phyloP scores from a whole-genome alignment of 495 filamentous ascomycete genomes.

The Penicillium argentinense region DNA sequence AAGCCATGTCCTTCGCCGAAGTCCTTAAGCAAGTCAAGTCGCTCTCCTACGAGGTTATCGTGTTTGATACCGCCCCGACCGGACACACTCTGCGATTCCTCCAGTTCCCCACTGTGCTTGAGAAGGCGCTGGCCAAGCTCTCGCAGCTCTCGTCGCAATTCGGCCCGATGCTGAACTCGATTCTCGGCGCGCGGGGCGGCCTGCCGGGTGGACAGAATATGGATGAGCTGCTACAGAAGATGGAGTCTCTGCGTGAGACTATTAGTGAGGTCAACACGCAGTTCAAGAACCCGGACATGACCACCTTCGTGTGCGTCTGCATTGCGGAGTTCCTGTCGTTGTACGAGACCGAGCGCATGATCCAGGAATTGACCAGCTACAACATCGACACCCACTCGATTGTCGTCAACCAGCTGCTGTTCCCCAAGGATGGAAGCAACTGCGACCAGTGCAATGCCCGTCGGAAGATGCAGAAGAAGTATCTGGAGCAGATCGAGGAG shows the following conservation, averaged over 20 bases:
- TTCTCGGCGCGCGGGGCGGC: conserved; percentile 79
- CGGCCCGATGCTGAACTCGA: conserved; percentile 90
- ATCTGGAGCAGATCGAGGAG: conserved; percentile 97
- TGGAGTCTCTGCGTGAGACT: conserved; percentile 87
- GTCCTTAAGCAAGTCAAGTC: conserved; percentile 99
- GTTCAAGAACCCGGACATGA: conserved; percentile 95
- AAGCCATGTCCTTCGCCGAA: conserved; percentile 99
- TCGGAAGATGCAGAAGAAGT: conserved; percentile 99
- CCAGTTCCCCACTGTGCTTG: conserved; percentile 96
- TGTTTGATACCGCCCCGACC: conserved; percentile 99
- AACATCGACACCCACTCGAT: conserved; percentile 95
- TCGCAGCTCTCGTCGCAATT: conserved; percentile 93
- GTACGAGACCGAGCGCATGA: conserved; percentile 99
- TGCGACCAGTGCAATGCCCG: conserved; percentile 96
- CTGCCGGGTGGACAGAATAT: conserved; percentile 90
- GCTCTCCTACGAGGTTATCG: conserved; percentile 96
- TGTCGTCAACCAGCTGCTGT: conserved; percentile 96
- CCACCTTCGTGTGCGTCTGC: conserved; percentile 97
- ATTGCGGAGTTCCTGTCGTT: conserved; percentile 97
- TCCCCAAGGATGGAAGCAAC: conserved; percentile 78
- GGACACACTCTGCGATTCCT: conserved; percentile 98
- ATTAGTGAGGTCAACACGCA: conserved; percentile 96
- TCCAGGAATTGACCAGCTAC: conserved; percentile 93
- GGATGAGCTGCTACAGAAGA: conserved; percentile 86
- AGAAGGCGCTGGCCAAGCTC: conserved; percentile 96